Evolutionary conservation across 2,329 filamentous ascomycete genomes (phyloP).

Genomic region (Diplodia scrobiculata): DNA sequence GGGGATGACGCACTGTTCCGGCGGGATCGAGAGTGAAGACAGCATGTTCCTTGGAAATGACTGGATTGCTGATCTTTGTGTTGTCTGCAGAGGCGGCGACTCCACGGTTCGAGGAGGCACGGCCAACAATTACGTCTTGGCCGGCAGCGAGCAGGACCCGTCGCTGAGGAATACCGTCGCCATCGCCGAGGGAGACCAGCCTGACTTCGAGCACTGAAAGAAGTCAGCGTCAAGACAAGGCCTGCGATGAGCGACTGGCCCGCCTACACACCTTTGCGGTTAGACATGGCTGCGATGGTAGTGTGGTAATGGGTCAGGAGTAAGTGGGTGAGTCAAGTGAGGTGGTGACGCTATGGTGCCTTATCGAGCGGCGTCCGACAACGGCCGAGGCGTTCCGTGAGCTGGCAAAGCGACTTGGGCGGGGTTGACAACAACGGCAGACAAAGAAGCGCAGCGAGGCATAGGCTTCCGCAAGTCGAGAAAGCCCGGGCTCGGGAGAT

Average conservation of each 20-base stretch:
- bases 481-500: not conserved
- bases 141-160: slow-evolving; percentile 38
- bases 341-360: slow-evolving; percentile 22
- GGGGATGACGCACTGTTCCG: slow-evolving; percentile 28
- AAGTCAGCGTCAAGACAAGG: slow-evolving; percentile 44
- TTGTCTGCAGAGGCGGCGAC: slow-evolving; percentile 55
- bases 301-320: not conserved
- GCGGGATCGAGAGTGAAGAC: slow-evolving; percentile 41
- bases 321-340: slow-evolving; percentile 21
- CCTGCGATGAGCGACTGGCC: slow-evolving; percentile 31
- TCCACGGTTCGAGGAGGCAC: slow-evolving; percentile 46
- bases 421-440: not conserved
- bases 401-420: not conserved
- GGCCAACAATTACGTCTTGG: slow-evolving; percentile 45
- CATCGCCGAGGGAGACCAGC: slow-evolving; percentile 42
- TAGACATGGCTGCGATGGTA: slow-evolving; percentile 26
- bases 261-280: slow-evolving; percentile 31
- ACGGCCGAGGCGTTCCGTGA: slow-evolving; percentile 12
- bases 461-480: not conserved
- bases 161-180: slow-evolving; percentile 45
- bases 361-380: slow-evolving; percentile 23
- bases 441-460: not conserved
- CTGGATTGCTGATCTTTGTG: slow-evolving; percentile 69
- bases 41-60: slow-evolving; percentile 71
- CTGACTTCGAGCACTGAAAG: slow-evolving; percentile 38